A percentile compares a stretch with the other conserved stretches of the same genome.
These are phyloP conservation scores for Cadophora sp. DNA, from an alignment of 2,329 filamentous ascomycete genomes.

Conservation along the genomic window DNA sequence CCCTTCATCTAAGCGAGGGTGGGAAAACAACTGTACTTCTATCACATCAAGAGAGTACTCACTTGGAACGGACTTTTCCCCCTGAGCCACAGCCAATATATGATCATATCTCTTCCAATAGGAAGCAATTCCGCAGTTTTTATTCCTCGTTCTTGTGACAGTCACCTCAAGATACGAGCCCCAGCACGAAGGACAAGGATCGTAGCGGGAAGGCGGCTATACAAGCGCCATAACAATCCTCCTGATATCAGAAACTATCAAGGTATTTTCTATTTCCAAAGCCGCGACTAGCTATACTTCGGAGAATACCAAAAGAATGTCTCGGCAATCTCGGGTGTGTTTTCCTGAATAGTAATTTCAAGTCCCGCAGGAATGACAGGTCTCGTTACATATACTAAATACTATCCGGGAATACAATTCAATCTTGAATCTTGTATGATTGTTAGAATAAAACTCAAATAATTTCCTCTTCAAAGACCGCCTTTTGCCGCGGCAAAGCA, in stretches of 20 bases:
- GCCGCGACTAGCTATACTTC: neutral
- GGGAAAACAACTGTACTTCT: neutral
- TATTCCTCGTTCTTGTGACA: neutral
- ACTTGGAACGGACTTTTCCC: neutral
- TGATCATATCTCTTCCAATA: constrained; percentile 1
- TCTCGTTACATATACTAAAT: neutral
- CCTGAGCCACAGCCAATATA: neutral
- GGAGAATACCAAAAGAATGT: neutral
- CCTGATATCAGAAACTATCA: neutral
- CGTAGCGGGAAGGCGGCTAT: neutral
- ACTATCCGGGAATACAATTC: too few relatives aligned
- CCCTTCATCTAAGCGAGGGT: neutral
- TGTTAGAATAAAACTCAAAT: too few relatives aligned
- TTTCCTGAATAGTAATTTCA: neutral
- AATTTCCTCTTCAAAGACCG: too few relatives aligned
- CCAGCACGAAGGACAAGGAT: too few relatives aligned
- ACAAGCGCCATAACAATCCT: neutral
- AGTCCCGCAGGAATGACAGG: neutral
- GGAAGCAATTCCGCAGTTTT: neutral
- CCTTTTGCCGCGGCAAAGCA: too few relatives aligned
- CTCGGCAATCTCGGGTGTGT: neutral
- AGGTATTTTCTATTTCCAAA: neutral
- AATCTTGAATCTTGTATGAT: too few relatives aligned
- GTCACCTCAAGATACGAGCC: neutral
- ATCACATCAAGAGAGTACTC: neutral